Evolutionary conservation across 129 eudicot genomes (phyloP), one percentile per base, ranked within the genome.

Genomic region (Escallonia herrerae): DNA sequence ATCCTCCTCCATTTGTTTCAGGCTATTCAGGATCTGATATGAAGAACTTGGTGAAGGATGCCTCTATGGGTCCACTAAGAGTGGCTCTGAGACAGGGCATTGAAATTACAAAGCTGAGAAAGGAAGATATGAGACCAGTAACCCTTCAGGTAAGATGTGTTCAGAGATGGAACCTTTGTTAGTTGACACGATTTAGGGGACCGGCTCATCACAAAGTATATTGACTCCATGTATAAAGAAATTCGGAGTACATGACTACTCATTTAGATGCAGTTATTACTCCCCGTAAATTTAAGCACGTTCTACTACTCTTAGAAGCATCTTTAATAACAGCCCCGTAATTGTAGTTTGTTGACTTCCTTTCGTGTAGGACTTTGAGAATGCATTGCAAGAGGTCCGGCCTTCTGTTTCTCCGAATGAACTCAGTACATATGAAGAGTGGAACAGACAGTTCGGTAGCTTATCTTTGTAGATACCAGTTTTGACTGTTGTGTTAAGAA

Each of bases 21-120:
- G 99, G 99, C 2, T 94, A 94, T 78, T 89, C 97, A 4, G 96
- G 99, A 70, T 94, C 99, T 43, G 99, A 94, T 73, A 94, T 89
- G 99, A 94, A 94, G 75, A 94, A 94, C 77, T 76, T 94, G 69
- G 99, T 94, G 69, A 94, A 94, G 77, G 99, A 94, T 82, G 90
- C 99, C 62, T 89, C 99, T 40, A 94, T 89, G 99, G 99, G 99
- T 62, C 99, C 99, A 33, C 82, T 86, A n/a, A 86, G 99, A 69
- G 96, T 83, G 67, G 98, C 95, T 68, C 74, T 87, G 58, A 77
- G 65, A 76, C 80, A 83, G 74, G 97, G 97, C 40, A 71, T 83
- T 6, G 83, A 81, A 58, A 91, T 91, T 40, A 86, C 85, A 62
- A 80, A 85, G 79, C 88, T 91, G 62, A 73, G 81, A 68, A 91